Evolutionary conservation across 805 yeast species (phyloP), one percentile per base, ranked within the genome.

Genomic region (Phaffomyces thermotolerans): DNA sequence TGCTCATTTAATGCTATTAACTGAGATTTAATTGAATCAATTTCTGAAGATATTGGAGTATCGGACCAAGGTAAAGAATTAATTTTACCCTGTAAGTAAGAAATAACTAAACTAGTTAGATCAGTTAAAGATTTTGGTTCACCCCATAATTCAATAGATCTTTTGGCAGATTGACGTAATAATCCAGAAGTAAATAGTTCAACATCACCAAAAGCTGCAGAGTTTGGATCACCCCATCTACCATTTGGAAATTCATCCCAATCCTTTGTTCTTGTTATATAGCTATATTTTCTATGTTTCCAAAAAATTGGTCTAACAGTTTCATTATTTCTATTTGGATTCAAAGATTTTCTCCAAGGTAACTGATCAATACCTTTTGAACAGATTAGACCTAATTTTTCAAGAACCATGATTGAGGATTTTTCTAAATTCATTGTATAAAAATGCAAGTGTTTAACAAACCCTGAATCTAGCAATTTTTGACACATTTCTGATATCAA

Each of bases 161-260:
- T 81, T 49, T 81, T 79, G 4, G 87, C 81, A 3, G 90, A 78
- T 63, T 88, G 95, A 63, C 95, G 78, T 54, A 90, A 76, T 57
- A 89, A 69, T 23, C 83, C 80, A 31, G 88, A 77, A 18, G 91
- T 93, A 53, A 81, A 81, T 42, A 84, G 72, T 60, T 87, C 96
- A 45, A 89, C 73, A 51, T 86, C 95, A 56, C 95, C 96, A 66
- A 84, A 90, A 2, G 98, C 98, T 5, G 99, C 99, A 36, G 98
- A 93, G 47, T 95, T 73, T 4, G 97, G 86, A 62, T 93, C 97
- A 57, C 99, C 99, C 90, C 96, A 93, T 68, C 99, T 75, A 48
- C 99, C 99, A 64, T 91, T 93, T 41, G 99, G 99, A 59, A 91
- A 93, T 64, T 93, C 99, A 66, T 93, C 99, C 89, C 99, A 93